Evolutionary conservation across 2,329 filamentous ascomycete genomes (phyloP).

Genomic region (Curvularia hawaiiensis): DNA sequence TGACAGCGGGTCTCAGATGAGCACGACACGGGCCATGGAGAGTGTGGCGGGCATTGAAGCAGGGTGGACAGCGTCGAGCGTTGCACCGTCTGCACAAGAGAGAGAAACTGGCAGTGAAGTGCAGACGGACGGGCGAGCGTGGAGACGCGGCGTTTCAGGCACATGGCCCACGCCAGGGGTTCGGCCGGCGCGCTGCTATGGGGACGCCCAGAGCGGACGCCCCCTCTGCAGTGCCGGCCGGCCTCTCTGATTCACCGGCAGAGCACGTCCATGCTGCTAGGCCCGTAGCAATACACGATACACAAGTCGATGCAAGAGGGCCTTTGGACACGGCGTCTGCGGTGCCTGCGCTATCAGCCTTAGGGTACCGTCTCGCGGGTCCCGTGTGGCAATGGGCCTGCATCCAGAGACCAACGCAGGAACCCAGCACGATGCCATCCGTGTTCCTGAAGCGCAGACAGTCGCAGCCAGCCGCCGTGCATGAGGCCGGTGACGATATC

Average conservation of each 20-base stretch:
- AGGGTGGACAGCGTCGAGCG: slow-evolving; percentile 5
- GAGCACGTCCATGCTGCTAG: not conserved
- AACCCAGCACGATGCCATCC: slow-evolving; percentile 9
- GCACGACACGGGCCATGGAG: slow-evolving; percentile 17
- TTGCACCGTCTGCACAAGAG: slow-evolving; percentile 3
- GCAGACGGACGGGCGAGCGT: slow-evolving; percentile 5
- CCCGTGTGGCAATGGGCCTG: slow-evolving; percentile 2
- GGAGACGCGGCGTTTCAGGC: slow-evolving; percentile 19
- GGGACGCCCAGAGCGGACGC: slow-evolving; percentile 1
- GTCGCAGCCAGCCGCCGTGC: slow-evolving; percentile 8
- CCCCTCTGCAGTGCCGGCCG: not conserved
- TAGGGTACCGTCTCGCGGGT: not conserved
- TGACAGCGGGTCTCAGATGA: slow-evolving; percentile 16
- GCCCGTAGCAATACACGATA: not conserved
- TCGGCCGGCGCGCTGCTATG: slow-evolving; percentile 1
- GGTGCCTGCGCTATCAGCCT: not conserved
- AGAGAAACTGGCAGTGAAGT: slow-evolving; percentile 6
- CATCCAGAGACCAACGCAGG: slow-evolving; percentile 13
- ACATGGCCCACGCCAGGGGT: slow-evolving; percentile 6
- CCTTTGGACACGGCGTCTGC: not conserved
- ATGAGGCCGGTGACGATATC: not conserved
- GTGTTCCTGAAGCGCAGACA: slow-evolving; percentile 9
- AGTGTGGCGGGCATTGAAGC: slow-evolving; percentile 13
- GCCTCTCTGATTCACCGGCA: slow-evolving; percentile 4
- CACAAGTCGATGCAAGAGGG: not conserved